Base-by-base conservation (phyloP, 331 rosid genomes). In the Arachis monticola region DNA sequence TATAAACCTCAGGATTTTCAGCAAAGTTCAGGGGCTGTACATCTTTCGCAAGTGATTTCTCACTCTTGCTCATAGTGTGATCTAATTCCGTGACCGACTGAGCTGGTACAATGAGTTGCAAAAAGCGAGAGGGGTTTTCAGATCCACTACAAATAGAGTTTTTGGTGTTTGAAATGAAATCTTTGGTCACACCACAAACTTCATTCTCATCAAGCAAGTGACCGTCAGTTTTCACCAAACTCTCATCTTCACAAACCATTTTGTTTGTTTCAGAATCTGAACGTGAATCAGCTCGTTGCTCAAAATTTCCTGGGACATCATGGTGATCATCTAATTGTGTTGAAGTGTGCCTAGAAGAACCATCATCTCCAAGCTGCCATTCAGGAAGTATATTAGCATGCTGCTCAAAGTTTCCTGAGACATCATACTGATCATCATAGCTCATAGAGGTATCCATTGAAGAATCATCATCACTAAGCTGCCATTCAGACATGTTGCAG, bases 31-130 rank as follows among this genome's bases (percentile, higher is more conserved):
- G 83, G 52, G 13, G 55, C 56, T 51, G 69, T 66, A 13, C 63
- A 44, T 77, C 81, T 70, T 46, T 78, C 74, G 60, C 60, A 35
- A 47, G 67, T 61, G 80, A 70, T 60, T 83, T 64, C 56, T 72
- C 68, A 56, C 61, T 74, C 45, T 42, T 41, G 64, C 69, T 80
- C 13, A n/a, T 22, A 38, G 72, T 13, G 5, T 56, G 53, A 55
- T 61, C 82, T 62, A 47, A n/a, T 63, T 72, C 87, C n/a, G 13
- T 48, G 72, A 32, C 42, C 57, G 73, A 10, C 27, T 51, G 82
- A 58, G 44, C 46, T 72, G 52, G 11, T 10, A 17, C 60, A 32
- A 53, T 22, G 12, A 62, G 74, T 41, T 62, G 64, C 45, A 32
- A 40, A 72, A 55, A 59, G 55, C 60, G n/a, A 58, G 78, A 77